Percentiles rank a stretch among this genome's conserved stretches.
These are phyloP conservation scores for Eucalyptus albens DNA, from an alignment of 345 rosid genomes.

Conservation along the genomic window DNA sequence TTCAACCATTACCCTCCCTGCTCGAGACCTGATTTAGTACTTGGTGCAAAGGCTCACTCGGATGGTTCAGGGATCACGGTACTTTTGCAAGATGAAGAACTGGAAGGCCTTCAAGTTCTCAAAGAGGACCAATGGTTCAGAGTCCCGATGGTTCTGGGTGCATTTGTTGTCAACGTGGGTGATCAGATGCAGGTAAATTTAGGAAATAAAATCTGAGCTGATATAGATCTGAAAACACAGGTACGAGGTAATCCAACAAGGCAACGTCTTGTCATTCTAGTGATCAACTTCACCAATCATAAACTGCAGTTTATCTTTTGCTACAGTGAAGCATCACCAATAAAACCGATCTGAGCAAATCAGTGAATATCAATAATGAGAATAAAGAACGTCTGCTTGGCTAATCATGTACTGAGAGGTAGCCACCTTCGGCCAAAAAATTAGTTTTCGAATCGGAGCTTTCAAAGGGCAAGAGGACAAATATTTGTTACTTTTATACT, in stretches of 20 bases:
- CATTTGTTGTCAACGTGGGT: conserved; percentile 14
- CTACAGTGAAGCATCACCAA: too few relatives aligned
- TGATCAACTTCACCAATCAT: neutral
- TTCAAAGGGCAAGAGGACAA: neutral
- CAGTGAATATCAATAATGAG: neutral
- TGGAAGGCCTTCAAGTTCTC: conserved; percentile 13
- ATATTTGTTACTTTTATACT: neutral
- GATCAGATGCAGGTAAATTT: conserved; percentile 9
- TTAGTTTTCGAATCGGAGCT: neutral
- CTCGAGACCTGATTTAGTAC: conserved; percentile 7
- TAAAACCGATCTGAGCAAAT: neutral
- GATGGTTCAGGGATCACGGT: conserved; percentile 21
- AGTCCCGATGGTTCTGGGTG: conserved; percentile 3
- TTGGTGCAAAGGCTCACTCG: conserved; percentile 20
- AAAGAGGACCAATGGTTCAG: conserved; percentile 14
- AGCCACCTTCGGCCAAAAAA: neutral
- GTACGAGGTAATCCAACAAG: neutral
- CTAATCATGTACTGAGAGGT: neutral
- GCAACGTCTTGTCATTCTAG: neutral
- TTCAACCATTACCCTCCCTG: conserved; percentile 20
- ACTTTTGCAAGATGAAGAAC: conserved; percentile 13
- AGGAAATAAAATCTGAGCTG: neutral
- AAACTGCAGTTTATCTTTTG: neutral
- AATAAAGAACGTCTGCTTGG: neutral
- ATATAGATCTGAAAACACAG: neutral